A percentile compares a stretch with the other conserved stretches of the same genome.
Conservation (phyloP, 495 filamentous ascomycete species). For the Articulospora tetracladia region DNA sequence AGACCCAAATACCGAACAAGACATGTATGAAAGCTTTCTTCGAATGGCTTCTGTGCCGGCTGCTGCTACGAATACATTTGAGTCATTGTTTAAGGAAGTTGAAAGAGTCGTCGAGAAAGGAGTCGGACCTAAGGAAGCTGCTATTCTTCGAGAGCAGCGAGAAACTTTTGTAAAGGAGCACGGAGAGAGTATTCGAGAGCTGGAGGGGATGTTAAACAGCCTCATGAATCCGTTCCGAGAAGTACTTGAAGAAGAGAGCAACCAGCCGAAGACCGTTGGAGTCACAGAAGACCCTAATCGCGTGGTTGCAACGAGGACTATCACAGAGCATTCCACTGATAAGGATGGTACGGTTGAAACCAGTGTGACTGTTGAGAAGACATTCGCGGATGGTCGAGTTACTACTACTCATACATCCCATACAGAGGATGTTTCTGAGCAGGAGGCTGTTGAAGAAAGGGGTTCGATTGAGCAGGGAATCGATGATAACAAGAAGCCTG, state of each 20-base stretch:
- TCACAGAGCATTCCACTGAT: slow-evolving; percentile 47
- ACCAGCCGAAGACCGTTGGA: neutral
- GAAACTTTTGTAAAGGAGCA: neutral
- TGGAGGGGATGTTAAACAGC: neutral
- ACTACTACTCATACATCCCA: slow-evolving; percentile 43
- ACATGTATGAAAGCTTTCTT: slow-evolving; percentile 24
- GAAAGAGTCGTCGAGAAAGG: neutral
- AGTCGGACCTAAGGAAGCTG: neutral
- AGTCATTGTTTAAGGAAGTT: neutral
- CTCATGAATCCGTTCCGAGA: neutral
- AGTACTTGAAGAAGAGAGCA: neutral
- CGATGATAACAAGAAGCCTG: neutral
- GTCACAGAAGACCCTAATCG: slow-evolving; percentile 2
- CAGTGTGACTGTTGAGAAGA: slow-evolving; percentile 54
- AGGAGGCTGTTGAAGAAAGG: neutral
- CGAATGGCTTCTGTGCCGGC: neutral
- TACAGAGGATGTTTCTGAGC: slow-evolving; percentile 8
- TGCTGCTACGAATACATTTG: neutral
- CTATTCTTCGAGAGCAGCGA: neutral
- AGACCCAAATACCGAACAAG: slow-evolving; percentile 18
- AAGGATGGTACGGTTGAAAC: slow-evolving; percentile 61
- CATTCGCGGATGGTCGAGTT: slow-evolving; percentile 61
- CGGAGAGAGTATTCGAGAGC: neutral
- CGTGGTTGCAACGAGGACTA: slow-evolving; percentile 55
- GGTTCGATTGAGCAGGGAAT: neutral